A percentile compares a stretch with the other conserved stretches of the same genome.
Evolutionary conservation across 768 basidiomycete genomes (phyloP).

Genomic region (Mycena floridula): DNA sequence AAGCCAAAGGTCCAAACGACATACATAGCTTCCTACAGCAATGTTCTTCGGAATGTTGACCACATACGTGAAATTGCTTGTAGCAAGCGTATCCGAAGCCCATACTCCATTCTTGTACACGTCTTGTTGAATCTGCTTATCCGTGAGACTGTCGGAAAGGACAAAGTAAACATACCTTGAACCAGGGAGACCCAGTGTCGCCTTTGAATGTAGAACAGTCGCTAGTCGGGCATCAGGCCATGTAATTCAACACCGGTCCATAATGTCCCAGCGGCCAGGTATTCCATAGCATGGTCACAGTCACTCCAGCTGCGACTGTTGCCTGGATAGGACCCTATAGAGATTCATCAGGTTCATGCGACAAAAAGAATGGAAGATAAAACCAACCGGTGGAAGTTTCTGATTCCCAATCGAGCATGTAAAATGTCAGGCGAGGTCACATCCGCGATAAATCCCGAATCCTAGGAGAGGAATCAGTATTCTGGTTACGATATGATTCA

Average conservation of each 20-base stretch:
- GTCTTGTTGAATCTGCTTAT: conserved; percentile 28
- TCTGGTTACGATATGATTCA: not conserved
- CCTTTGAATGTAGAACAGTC: conserved; percentile 30
- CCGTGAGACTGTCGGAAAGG: not conserved
- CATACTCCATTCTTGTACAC: conserved; percentile 27
- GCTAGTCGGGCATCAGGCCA: conserved; percentile 29
- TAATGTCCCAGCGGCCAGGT: conserved; percentile 34
- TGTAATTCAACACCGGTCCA: conserved; percentile 33
- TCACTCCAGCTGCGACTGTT: conserved; percentile 28
- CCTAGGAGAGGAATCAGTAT: conserved; percentile 13
- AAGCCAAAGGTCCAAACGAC: conserved; percentile 8
- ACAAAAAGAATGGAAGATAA: not conserved
- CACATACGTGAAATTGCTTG: conserved; percentile 25
- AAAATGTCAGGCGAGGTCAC: conserved; percentile 24
- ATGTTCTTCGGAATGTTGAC: conserved; percentile 34
- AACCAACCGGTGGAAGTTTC: conserved; percentile 25
- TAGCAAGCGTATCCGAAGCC: conserved; percentile 31
- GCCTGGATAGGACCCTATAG: conserved; percentile 27
- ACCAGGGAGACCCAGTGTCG: conserved; percentile 31
- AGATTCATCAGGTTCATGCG: too few relatives aligned
- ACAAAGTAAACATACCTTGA: conserved; percentile 21
- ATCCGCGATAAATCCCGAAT: conserved; percentile 29
- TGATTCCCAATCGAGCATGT: conserved; percentile 33
- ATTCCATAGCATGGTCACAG: conserved; percentile 29
- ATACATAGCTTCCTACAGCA: conserved; percentile 27